Evolutionary conservation across 208 protist species (phyloP), one percentile per base, ranked within the genome.

Genomic region (Angomonas deanei): DNA sequence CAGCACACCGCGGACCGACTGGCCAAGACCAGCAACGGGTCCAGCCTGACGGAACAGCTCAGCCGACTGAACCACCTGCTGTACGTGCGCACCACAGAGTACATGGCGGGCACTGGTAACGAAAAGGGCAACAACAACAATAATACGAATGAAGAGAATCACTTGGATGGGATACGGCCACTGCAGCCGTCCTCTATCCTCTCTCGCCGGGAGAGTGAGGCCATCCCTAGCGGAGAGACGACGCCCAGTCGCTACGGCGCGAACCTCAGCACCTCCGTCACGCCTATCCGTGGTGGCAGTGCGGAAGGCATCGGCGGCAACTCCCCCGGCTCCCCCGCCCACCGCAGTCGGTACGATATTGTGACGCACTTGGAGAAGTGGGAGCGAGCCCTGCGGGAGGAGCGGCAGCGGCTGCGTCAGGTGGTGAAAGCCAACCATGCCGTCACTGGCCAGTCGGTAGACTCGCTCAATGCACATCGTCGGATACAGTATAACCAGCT

Each of bases 301-400:
- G 6, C 4, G 30, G n/a, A 28, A 21, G 48, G 5, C 38, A 63
- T 46, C n/a, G 36, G 46, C 11, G 21, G 2, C 5, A 31, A 30
- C 15, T 50, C 24, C 3, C 17, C 42, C 48, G 21, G 39, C 59
- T 5, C 46, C 57, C 15, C 46, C 15, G 42, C 10, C 1, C 66
- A 74, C 38, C 69, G 69, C 67, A 76, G 67, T 32, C 68, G 61
- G 39, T 88, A 84, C 49, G 70, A 82, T 10, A 62, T 88, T 6
- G 66, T 88, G 30, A 70, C 74, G 6, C 74, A 84, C 46, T 61
- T 88, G 17, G 74, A 81, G 61, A 69, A 65, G 23, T 88, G 81
- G 81, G 77, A 78, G 33, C 47, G 26, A 0, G 59, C 56, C 5
- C 53, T 88, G n/a, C 48, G 72, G 30, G 27, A 32, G 11, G 81